Evolutionary conservation across 2,329 filamentous ascomycete genomes (phyloP).

Genomic region (Fusarium ramigenum): DNA sequence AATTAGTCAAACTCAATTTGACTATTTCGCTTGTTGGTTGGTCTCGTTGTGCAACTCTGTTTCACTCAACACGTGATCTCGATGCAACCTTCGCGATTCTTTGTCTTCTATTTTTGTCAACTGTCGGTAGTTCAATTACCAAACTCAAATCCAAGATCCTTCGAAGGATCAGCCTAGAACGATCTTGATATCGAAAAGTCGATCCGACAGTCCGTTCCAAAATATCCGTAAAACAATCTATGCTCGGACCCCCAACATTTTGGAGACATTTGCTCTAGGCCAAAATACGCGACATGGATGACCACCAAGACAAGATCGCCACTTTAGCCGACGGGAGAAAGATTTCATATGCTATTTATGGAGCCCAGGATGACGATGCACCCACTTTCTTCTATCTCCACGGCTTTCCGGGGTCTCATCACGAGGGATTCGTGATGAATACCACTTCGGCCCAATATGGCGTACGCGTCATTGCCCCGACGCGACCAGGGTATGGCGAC

Average conservation of each 20-base stretch:
- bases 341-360: slow-evolving; percentile 20
- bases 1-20: background rate
- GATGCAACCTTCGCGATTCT: background rate
- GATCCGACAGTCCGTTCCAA: background rate
- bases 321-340: slow-evolving; percentile 19
- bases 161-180: background rate
- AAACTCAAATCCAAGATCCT: background rate
- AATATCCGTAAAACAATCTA: no score
- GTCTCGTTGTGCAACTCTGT: background rate
- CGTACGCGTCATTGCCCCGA: slow-evolving; percentile 10
- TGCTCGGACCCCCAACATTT: no score
- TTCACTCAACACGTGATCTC: background rate
- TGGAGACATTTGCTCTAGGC: background rate
- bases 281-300: slow-evolving; percentile 3
- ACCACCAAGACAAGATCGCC: background rate
- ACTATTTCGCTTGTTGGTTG: background rate
- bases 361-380: background rate
- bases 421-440: slow-evolving; percentile 10
- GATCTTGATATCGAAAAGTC: background rate
- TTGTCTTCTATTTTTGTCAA: background rate
- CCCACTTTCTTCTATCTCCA: slow-evolving; percentile 24
- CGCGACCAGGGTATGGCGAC: slow-evolving; percentile 15
- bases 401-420: slow-evolving; percentile 26
- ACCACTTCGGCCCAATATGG: background rate
- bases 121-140: background rate